phyloP scores from a whole-genome alignment of 129 eudicot genomes.

The Arctium minus region DNA sequence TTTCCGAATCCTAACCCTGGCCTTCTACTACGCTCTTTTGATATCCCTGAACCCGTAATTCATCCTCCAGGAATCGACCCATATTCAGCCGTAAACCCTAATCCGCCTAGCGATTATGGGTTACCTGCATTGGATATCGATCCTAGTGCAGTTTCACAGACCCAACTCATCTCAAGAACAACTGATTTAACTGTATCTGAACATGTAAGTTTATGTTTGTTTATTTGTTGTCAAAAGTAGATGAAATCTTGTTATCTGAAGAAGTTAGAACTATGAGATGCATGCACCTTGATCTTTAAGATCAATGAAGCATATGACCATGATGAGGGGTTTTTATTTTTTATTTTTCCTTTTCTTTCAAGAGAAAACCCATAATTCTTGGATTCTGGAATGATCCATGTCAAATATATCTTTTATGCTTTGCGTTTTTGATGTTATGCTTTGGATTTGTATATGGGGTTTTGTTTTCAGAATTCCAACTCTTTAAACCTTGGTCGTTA shows the following conservation, averaged over 20 bases:
- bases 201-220: conserved; percentile 21
- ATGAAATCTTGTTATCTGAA: not conserved
- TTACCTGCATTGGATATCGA: conserved; percentile 6
- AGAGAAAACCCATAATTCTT: not conserved
- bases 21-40: not conserved
- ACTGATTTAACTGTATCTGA: conserved; percentile 22
- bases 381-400: not conserved
- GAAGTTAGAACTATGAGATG: not conserved
- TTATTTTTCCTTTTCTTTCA: not conserved
- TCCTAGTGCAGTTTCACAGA: conserved; percentile 12
- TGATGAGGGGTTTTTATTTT: not conserved
- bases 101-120: not conserved
- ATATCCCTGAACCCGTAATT: conserved; percentile 15
- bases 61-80: conserved; percentile 26
- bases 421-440: not conserved
- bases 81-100: conserved; percentile 6
- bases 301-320: not conserved
- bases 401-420: not conserved
- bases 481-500: too few species aligned
- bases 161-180: not conserved
- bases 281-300: not conserved
- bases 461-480: not conserved
- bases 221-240: not conserved
- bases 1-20: not conserved
- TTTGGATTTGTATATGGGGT: not conserved